Percentiles rank a stretch among this genome's conserved stretches.
Conservation (phyloP, 345 rosid species). For the Luvunga scandens region DNA sequence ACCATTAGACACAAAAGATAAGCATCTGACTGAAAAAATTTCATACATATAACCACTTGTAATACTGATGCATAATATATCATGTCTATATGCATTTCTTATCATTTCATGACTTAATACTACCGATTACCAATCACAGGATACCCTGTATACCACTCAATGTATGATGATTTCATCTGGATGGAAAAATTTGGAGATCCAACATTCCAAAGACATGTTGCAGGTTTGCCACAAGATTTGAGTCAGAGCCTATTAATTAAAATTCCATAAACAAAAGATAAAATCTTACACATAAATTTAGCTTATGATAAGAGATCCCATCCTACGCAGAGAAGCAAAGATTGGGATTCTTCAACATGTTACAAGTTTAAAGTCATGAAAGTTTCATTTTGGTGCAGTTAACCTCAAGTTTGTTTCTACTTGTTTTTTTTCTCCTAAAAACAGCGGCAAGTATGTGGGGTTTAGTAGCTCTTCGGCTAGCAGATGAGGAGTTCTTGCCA, state of each 20-base stretch:
- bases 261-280: not conserved
- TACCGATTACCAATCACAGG: constrained; percentile 32
- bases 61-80: not conserved
- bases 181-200: constrained; percentile 83
- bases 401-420: not conserved
- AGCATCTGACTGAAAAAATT: no score
- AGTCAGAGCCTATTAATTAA: not conserved
- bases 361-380: not conserved
- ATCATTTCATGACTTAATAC: constrained; percentile 5
- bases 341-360: not conserved
- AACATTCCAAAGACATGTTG: constrained; percentile 67
- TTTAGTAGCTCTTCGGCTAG: constrained; percentile 69
- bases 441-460: constrained; percentile 75
- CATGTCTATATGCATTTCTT: not conserved
- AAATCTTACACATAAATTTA: not conserved
- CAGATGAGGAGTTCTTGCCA: constrained; percentile 76
- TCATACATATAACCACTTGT: no score
- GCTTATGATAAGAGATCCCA: not conserved
- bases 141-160: constrained; percentile 82
- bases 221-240: constrained; percentile 38
- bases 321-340: not conserved
- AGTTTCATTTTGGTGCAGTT: not conserved
- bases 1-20: not conserved
- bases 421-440: not conserved
- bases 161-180: constrained; percentile 84